phyloP scores from a whole-genome alignment of 208 protist species.

The Lotmaria passim region DNA sequence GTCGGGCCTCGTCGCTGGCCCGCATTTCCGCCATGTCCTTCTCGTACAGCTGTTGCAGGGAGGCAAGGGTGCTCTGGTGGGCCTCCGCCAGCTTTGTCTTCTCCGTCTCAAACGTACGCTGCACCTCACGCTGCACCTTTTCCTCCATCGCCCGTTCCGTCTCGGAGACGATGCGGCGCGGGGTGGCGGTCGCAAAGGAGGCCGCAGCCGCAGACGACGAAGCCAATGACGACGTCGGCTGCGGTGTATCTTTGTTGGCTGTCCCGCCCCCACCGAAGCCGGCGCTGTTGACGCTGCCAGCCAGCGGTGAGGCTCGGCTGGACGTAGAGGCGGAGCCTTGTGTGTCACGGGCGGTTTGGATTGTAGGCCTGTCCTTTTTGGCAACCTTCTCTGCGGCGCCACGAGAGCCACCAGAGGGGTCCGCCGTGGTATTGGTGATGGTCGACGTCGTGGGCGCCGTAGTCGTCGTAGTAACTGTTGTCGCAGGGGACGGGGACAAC shows the following conservation, averaged over 20 bases:
- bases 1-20: conserved; percentile 34
- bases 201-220: not conserved
- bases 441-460: not conserved
- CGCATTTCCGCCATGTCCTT: conserved; percentile 53
- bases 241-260: not conserved
- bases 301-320: not conserved
- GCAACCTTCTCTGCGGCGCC: not conserved
- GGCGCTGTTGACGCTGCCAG: not conserved
- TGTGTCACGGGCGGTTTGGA: not conserved
- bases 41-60: conserved; percentile 49
- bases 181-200: conserved; percentile 1
- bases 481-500: not conserved
- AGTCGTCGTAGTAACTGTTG: too few relatives aligned
- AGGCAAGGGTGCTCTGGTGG: conserved; percentile 40
- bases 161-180: conserved; percentile 70
- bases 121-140: conserved; percentile 63
- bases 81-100: conserved; percentile 46
- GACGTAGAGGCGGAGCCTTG: not conserved
- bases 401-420: not conserved
- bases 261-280: not conserved
- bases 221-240: not conserved
- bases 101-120: conserved; percentile 48
- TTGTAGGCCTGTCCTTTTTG: not conserved
- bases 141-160: conserved; percentile 76
- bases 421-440: not conserved